Evolutionary conservation across 176 grass and related monocot genomes (phyloP).

Genomic region (Hsuehochloa calcarea): DNA sequence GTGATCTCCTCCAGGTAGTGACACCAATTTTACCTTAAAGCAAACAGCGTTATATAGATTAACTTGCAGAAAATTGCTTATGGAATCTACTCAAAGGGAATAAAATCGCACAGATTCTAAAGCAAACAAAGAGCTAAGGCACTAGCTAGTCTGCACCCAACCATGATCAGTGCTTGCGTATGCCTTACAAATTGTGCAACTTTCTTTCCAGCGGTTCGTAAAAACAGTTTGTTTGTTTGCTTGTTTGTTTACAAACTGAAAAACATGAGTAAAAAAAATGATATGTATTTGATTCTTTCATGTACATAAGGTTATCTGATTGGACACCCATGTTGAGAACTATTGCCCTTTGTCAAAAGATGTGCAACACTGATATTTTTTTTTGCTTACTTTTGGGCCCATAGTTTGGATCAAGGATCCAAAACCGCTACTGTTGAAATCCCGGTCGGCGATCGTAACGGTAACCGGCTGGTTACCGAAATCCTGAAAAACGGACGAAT

Average conservation of each 20-base stretch:
- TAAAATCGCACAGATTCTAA: background rate
- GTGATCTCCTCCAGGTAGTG: slow-evolving; percentile 83
- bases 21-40: background rate
- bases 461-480: no score
- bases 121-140: background rate
- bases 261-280: background rate
- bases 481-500: no score
- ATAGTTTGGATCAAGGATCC: background rate
- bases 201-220: background rate
- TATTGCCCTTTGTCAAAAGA: slow-evolving; percentile 27
- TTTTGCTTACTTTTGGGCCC: background rate
- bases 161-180: background rate
- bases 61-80: slow-evolving; percentile 1
- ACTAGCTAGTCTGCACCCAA: background rate
- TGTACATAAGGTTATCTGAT: background rate
- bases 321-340: background rate
- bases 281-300: background rate
- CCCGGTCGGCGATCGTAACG: no score
- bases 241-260: slow-evolving; percentile 3
- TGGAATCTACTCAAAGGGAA: background rate
- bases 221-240: slow-evolving; percentile 10
- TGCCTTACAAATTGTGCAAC: background rate
- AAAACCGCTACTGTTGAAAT: no score
- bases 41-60: slow-evolving; percentile 19
- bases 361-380: background rate